Evolutionary conservation across 2,329 filamentous ascomycete genomes (phyloP).

Genomic region (Penicillium verrucosum): DNA sequence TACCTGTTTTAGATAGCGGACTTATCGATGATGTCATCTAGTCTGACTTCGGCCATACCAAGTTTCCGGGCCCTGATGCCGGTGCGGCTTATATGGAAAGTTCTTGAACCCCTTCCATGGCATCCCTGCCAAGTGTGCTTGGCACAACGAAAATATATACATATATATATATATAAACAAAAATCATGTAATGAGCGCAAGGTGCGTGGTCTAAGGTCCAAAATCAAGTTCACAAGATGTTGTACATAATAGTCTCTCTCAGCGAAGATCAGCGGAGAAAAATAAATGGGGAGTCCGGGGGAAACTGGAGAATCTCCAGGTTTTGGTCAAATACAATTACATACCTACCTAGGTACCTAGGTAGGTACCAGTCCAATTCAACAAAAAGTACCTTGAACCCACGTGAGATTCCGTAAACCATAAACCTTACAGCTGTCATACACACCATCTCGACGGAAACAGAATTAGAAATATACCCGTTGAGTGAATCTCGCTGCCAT

Average conservation of each 20-base stretch:
- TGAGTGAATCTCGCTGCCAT: not conserved
- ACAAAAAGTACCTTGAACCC: not conserved
- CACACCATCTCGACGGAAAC: not conserved
- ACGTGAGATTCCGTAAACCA: not conserved
- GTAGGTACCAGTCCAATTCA: not conserved
- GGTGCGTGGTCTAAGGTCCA: not conserved
- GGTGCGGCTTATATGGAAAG: not conserved
- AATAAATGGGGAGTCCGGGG: conserved; percentile 5
- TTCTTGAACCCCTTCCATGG: not conserved
- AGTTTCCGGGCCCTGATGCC: not conserved
- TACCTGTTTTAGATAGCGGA: not conserved
- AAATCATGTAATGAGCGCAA: not conserved
- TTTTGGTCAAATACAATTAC: not conserved
- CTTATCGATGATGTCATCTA: not conserved
- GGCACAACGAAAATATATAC: not conserved
- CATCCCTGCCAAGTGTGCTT: not conserved
- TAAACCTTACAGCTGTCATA: not conserved
- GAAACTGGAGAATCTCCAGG: conserved; percentile 6
- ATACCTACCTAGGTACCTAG: too few relatives aligned
- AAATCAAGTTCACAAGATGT: not conserved
- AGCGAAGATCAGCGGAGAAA: not conserved
- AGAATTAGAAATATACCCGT: not conserved
- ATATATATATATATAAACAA: too few relatives aligned
- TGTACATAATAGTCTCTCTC: not conserved
- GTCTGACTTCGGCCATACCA: not conserved